Base-by-base conservation (phyloP, 2,329 filamentous ascomycete genomes). In the Fusarium miscanthi region DNA sequence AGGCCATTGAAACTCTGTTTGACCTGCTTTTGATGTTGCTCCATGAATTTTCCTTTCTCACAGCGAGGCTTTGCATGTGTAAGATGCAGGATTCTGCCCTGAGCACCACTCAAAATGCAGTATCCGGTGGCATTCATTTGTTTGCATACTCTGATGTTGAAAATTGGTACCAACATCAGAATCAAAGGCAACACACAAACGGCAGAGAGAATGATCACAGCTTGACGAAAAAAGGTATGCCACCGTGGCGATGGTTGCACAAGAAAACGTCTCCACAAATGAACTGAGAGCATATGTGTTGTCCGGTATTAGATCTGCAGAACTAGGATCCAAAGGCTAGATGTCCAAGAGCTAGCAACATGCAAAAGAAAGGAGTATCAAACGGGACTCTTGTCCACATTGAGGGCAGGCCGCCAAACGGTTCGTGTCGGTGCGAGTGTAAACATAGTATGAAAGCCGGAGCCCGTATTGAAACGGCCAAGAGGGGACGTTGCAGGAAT, bases 401-500 rank as follows among this genome's bases (percentile, higher is more conserved):
- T 57, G 23, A 27, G n/a, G 45, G 30, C 51, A 57, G 45, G 53
- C 46, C 37, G 45, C 52, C 52, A 64, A 70, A 72, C 58, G 38
- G 40, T 67, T 42, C 27, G n/a, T 48, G 19, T 42, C 37, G 43
- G 67, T 66, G 64, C 46, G 60, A 52, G 74, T 59, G 74, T 66
- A 72, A 74, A 70, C 68, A 68, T 70, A 68, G 68, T 66, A 68
- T 58, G 19, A 48, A 40, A 40, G 48, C 45, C 40, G 64, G 37
- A 68, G 49, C 63, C 66, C 56, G 53, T 67, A 62, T 71, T 58
- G 56, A 27, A 70, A 66, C 48, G 62, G 51, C 54, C 40, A 40
- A 57, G 51, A 71, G 37, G 19, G 46, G 25, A n/a, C 40, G 52
- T 64, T 59, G 60, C 60, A 66, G 57, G 42, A 54, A n/a, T 43